Percentiles rank a stretch among this genome's conserved stretches.
phyloP scores from a whole-genome alignment of 768 basidiomycete species.

The Kwoniella shandongensis region DNA sequence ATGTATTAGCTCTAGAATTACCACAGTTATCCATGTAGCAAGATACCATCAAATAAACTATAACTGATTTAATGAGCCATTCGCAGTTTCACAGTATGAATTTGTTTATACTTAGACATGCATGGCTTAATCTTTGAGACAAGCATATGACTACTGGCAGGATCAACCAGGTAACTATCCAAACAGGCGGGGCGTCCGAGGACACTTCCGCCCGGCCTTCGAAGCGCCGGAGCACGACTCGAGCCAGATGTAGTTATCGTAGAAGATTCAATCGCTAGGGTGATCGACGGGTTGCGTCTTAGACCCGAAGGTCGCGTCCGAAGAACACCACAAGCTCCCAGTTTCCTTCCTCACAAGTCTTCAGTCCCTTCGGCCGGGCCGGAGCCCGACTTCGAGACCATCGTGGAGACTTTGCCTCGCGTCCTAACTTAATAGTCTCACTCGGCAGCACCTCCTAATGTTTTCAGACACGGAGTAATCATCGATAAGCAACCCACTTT shows the following conservation, averaged over 20 bases:
- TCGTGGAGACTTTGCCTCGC: conserved; percentile 52
- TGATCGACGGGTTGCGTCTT: conserved; percentile 8
- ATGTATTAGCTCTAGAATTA: conserved; percentile 77
- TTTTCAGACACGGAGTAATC: conserved; percentile 53
- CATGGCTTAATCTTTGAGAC: conserved; percentile 82
- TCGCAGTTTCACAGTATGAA: conserved; percentile 75
- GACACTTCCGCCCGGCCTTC: conserved; percentile 10
- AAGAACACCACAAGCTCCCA: conserved; percentile 53
- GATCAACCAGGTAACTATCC: conserved; percentile 79
- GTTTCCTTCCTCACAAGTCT: conserved; percentile 59
- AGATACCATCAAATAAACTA: conserved; percentile 75
- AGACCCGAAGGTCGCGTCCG: conserved; percentile 7
- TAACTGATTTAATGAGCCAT: conserved; percentile 82
- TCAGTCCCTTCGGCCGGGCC: conserved; percentile 52
- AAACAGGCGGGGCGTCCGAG: conserved; percentile 25
- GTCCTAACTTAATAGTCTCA: conserved; percentile 22
- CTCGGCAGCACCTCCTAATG: conserved; percentile 53
- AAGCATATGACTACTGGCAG: conserved; percentile 82
- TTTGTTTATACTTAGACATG: conserved; percentile 75
- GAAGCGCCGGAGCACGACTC: conserved; percentile 26
- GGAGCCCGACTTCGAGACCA: conserved; percentile 51
- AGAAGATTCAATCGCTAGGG: conserved; percentile 6
- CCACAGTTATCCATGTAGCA: conserved; percentile 77
- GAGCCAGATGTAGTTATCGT: conserved; percentile 21
- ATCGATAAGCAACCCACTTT: conserved; percentile 56